Conservation (phyloP, 1,284 basidiomycete genomes). For the Cerrena zonata region DNA sequence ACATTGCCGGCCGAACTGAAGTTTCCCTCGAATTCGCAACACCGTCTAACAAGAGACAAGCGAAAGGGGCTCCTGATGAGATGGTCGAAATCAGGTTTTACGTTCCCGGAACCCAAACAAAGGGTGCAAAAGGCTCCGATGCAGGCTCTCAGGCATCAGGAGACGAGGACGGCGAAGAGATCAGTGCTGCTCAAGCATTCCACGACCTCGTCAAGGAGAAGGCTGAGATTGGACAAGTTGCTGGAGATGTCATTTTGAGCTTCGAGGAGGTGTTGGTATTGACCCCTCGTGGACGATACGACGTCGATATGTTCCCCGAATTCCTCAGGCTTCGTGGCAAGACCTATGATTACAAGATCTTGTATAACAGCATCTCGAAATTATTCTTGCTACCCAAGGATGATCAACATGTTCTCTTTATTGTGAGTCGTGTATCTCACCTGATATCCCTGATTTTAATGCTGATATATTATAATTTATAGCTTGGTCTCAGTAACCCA, state of each 20-base stretch:
- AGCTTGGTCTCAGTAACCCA: constrained; percentile 86
- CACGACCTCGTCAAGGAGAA: constrained; percentile 95
- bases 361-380: constrained; percentile 83
- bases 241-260: constrained; percentile 88
- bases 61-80: constrained; percentile 66
- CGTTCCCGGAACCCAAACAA: constrained; percentile 79
- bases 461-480: constrained; percentile 3
- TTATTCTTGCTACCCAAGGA: constrained; percentile 96
- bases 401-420: constrained; percentile 92
- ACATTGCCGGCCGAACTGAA: constrained; percentile 95
- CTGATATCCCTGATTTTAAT: background rate
- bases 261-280: constrained; percentile 96
- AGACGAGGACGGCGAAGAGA: constrained; percentile 63
- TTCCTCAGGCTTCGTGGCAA: constrained; percentile 93
- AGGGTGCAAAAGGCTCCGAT: constrained; percentile 62
- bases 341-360: constrained; percentile 98
- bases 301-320: constrained; percentile 95
- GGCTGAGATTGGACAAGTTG: constrained; percentile 90
- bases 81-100: constrained; percentile 96
- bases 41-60: constrained; percentile 44
- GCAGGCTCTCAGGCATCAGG: constrained; percentile 72
- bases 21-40: constrained; percentile 91
- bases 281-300: constrained; percentile 93
- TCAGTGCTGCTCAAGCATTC: constrained; percentile 92
- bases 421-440: constrained; percentile 49